Base-by-base conservation (phyloP, 352 stramenopile genomes). In the Phytophthora parvispora region DNA sequence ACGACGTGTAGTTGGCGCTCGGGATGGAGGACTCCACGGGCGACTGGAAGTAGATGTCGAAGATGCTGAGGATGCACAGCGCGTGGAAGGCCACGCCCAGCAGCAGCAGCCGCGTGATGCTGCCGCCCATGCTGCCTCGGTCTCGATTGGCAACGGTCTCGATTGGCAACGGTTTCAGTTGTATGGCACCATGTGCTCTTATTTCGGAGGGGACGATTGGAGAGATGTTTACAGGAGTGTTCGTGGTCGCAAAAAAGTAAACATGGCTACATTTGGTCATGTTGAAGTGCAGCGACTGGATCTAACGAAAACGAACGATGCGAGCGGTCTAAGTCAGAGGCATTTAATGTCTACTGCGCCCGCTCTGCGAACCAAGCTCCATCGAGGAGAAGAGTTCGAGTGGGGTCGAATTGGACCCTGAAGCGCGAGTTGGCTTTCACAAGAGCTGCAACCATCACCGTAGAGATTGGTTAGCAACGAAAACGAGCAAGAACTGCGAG, bases 1-100 rank as follows among this genome's bases (percentile, higher is more conserved):
- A 59, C 25, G 57, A 58, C 1, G 77, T 68, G 50, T 78, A 83
- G 34, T 61, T 69, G 16, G 84, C 52, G 31, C 72, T 87, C 59
- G 69, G 71, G 54, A 95, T 84, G 64, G 78, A 74, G 27, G 74
- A 71, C 42, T 90, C 86, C 2, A 95, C 85, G 16, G 87, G 72
- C 28, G 87, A 94, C 69, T 90, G 91, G 75, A 95, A 96, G 86
- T 96, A 95, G 38, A 96, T 92, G 73, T 96, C 89, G 51, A 96
- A 93, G 70, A 95, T 88, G 77, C 86, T 93, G 27, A 90, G 67
- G 69, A 96, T 78, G 80, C 92, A 94, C 40, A 91, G 72, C 49
- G 75, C 76, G 68, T 96, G 89, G 80, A 96, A 95, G 29, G 83
- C 64, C 28, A 93, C 84, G 58, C 80, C 85, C n/a, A 95, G 75